phyloP scores from a whole-genome alignment of 306 rosid genomes.

The Castanea mollissima region DNA sequence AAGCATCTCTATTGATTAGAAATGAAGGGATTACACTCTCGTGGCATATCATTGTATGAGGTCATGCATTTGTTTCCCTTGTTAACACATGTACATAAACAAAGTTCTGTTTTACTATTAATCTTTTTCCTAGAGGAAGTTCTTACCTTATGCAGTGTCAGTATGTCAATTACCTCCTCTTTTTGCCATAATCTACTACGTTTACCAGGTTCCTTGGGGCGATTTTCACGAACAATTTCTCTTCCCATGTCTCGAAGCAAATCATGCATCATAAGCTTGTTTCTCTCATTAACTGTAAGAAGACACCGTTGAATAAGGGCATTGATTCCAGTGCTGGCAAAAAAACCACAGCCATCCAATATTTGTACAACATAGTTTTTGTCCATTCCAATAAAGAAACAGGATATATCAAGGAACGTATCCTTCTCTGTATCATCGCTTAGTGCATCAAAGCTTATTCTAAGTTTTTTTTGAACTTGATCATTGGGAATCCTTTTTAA shows the following conservation, averaged over 20 bases:
- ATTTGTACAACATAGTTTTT: neutral
- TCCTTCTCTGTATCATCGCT: neutral
- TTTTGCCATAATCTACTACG: neutral
- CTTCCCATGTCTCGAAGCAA: neutral
- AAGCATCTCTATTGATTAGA: too few species aligned
- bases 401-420: neutral
- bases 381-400: neutral
- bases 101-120: neutral
- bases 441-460: neutral
- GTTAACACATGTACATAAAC: neutral
- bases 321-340: neutral
- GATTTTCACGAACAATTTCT: neutral
- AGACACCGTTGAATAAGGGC: neutral
- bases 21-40: too few species aligned
- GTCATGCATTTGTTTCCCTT: too few species aligned
- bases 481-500: neutral
- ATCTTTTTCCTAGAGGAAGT: neutral
- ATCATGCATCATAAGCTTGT: slow-evolving; percentile 8
- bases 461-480: neutral
- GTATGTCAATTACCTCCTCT: neutral
- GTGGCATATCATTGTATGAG: too few species aligned
- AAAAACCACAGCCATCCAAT: neutral
- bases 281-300: neutral
- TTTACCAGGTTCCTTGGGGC: neutral
- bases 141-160: neutral